Conservation (phyloP, 2,329 filamentous ascomycete species). For the Diplodia intermedia region DNA sequence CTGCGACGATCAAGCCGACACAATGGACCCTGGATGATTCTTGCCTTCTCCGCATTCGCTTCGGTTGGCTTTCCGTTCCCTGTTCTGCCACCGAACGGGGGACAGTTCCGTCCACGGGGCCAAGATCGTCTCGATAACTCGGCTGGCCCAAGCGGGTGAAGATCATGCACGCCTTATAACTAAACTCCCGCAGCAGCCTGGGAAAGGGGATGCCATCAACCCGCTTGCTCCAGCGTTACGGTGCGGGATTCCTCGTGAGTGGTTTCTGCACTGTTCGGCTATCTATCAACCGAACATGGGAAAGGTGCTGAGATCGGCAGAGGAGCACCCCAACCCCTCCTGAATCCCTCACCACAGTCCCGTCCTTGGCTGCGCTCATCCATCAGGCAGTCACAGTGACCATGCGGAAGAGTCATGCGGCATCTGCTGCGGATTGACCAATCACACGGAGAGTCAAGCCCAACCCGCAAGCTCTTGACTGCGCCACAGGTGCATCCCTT, state of each 20-base stretch:
- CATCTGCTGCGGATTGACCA: constrained; percentile 1
- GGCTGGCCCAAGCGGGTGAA: constrained; percentile 24
- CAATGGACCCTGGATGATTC: constrained; percentile 17
- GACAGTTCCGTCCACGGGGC: neutral
- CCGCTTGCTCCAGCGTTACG: neutral
- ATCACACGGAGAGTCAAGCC: neutral
- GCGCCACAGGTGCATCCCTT: neutral
- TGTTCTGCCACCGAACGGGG: neutral
- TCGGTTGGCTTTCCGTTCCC: neutral
- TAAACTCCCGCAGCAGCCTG: constrained; percentile 12
- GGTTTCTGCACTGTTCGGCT: neutral
- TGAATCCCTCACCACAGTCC: neutral
- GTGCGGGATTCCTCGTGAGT: neutral
- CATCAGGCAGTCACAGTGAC: constrained; percentile 8
- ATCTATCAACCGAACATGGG: neutral
- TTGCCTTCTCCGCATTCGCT: constrained; percentile 13
- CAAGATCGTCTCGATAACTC: constrained; percentile 22
- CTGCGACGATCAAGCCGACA: constrained; percentile 8
- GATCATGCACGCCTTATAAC: constrained; percentile 28
- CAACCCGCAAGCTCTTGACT: constrained; percentile 2
- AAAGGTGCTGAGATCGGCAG: neutral
- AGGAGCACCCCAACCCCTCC: constrained; percentile 6
- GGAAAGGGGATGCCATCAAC: constrained; percentile 7
- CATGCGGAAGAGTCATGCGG: constrained; percentile 5
- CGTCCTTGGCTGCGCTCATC: constrained; percentile 15